A percentile compares a stretch with the other conserved stretches of the same genome.
Conservation (phyloP, 2,329 filamentous ascomycete genomes). For the Tolypocladium cylindrosporum region DNA sequence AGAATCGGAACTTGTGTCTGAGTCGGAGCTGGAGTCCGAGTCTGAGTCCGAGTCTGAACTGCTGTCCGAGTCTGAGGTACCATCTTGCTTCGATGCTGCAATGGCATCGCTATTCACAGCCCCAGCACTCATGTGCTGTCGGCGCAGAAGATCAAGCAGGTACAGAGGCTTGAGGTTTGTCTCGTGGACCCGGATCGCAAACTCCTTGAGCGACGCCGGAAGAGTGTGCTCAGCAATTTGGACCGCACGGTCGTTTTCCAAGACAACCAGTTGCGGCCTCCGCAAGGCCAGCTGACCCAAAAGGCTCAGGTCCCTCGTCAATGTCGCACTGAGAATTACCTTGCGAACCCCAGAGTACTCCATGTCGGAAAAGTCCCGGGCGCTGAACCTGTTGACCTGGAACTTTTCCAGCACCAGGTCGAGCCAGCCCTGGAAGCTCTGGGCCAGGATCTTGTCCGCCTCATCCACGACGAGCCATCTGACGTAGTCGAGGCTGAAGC, state of each 20-base stretch:
- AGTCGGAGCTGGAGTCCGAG: constrained; percentile 20
- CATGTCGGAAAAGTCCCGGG: constrained; percentile 43
- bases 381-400: constrained; percentile 35
- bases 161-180: constrained; percentile 71
- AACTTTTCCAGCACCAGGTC: constrained; percentile 58
- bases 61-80: constrained; percentile 8
- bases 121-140: constrained; percentile 32
- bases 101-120: constrained; percentile 3
- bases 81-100: neutral
- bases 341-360: constrained; percentile 56
- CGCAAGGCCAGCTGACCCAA: constrained; percentile 63
- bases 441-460: constrained; percentile 81
- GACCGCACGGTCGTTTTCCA: constrained; percentile 48
- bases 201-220: constrained; percentile 54
- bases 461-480: constrained; percentile 91
- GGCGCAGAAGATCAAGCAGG: constrained; percentile 65
- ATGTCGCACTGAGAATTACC: constrained; percentile 81
- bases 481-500: constrained; percentile 68
- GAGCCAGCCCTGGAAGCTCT: constrained; percentile 90
- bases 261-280: constrained; percentile 65
- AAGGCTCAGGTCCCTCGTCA: constrained; percentile 78
- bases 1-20: constrained; percentile 24
- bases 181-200: constrained; percentile 58
- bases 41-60: constrained; percentile 13
- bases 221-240: constrained; percentile 39